Percentiles rank a stretch among this genome's conserved stretches.
Conservation (phyloP, 192 early-diverging fungal species). For the Linnemannia exigua region DNA sequence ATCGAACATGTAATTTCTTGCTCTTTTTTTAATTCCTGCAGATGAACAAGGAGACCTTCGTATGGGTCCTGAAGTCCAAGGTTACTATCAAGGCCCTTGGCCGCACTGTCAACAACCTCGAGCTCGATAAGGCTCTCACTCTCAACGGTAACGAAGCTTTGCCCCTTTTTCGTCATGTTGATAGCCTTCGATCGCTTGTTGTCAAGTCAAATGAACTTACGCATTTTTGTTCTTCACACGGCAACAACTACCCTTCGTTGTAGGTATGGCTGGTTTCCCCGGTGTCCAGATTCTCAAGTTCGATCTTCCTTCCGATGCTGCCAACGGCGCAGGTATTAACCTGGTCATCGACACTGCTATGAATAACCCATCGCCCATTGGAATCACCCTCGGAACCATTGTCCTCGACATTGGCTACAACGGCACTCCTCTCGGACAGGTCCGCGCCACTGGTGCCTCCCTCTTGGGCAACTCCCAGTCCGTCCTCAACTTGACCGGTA, state of each 20-base stretch:
- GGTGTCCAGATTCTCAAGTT: constrained; percentile 56
- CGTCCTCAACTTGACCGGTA: constrained; percentile 63
- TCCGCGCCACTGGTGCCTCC: constrained; percentile 69
- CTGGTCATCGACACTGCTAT: constrained; percentile 73
- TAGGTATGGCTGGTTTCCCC: constrained; percentile 59
- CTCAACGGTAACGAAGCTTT: constrained; percentile 35
- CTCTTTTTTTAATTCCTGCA: background rate
- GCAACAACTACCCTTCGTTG: background rate
- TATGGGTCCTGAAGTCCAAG: constrained; percentile 51
- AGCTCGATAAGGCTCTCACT: constrained; percentile 44
- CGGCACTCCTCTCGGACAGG: constrained; percentile 60
- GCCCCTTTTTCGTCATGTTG: background rate
- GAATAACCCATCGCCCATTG: constrained; percentile 70
- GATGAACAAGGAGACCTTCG: constrained; percentile 32
- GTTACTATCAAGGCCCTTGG: constrained; percentile 57
- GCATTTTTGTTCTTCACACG: too few species aligned
- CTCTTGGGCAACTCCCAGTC: constrained; percentile 42
- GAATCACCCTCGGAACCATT: constrained; percentile 63
- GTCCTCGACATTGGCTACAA: constrained; percentile 60
- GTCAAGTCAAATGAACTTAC: background rate
- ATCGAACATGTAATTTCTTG: background rate
- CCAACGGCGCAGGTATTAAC: constrained; percentile 71
- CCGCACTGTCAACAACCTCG: constrained; percentile 34
- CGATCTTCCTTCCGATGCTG: constrained; percentile 57
- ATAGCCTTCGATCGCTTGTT: background rate